Percentiles rank a stretch among this genome's conserved stretches.
These are phyloP conservation scores for Toxoplasma gondii DNA, from an alignment of 169 alveolate species.

Conservation along the genomic window DNA sequence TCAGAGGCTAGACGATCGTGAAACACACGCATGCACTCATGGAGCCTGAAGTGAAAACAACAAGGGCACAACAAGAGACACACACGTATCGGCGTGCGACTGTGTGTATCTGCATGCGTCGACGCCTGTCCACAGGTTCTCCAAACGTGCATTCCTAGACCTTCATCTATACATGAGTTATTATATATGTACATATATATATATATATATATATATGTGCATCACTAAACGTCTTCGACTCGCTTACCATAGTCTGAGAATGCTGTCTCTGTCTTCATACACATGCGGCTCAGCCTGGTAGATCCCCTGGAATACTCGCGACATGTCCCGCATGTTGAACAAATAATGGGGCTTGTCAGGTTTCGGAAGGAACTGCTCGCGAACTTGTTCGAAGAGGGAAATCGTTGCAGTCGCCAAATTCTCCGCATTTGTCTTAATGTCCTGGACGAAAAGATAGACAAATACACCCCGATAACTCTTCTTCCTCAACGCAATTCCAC, in stretches of 20 bases:
- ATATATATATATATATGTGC: too few species aligned
- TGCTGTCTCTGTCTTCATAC: conserved; percentile 86
- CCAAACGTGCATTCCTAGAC: too few species aligned
- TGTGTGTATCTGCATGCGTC: too few species aligned
- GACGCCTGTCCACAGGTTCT: too few species aligned
- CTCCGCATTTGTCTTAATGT: conserved; percentile 80
- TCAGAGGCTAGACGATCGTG: conserved; percentile 87
- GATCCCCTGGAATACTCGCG: conserved; percentile 92
- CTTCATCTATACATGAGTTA: too few species aligned
- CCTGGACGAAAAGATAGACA: conserved; percentile 37
- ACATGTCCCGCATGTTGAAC: conserved; percentile 94
- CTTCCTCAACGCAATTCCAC: too few species aligned
- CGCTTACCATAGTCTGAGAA: conserved; percentile 70
- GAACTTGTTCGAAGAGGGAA: conserved; percentile 69
- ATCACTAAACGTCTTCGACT: too few species aligned
- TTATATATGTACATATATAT: too few species aligned
- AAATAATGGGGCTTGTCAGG: conserved; percentile 94
- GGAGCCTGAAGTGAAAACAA: conserved; percentile 82
- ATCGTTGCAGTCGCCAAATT: conserved; percentile 75
- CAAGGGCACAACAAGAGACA: neutral
- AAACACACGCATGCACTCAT: conserved; percentile 92
- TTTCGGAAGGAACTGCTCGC: conserved; percentile 89
- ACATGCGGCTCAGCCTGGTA: conserved; percentile 85
- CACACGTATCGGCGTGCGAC: too few species aligned
- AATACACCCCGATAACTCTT: neutral